A percentile compares a stretch with the other conserved stretches of the same genome.
Evolutionary conservation across 306 rosid species (phyloP).

Genomic region (Cucurbita argyrosperma): DNA sequence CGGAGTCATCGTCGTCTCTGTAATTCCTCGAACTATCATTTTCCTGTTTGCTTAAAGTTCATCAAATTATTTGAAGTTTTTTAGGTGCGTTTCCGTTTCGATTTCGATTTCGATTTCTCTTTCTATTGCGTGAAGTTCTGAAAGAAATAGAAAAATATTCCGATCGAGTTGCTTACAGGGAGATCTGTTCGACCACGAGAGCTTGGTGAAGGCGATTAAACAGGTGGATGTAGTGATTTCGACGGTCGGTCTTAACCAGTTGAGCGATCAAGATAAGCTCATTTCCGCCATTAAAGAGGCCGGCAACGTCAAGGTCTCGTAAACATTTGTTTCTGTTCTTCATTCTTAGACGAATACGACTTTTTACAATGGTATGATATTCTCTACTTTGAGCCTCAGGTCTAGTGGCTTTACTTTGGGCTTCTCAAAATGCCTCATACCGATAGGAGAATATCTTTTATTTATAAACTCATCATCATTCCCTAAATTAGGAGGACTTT

Average conservation of each 20-base stretch:
- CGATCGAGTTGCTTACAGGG: not conserved
- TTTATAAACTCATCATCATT: too few relatives aligned
- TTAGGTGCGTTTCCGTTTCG: not conserved
- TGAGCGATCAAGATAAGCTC: not conserved
- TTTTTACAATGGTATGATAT: too few relatives aligned
- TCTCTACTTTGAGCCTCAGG: too few relatives aligned
- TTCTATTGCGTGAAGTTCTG: not conserved
- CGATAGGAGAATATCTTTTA: too few relatives aligned
- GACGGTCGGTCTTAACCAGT: not conserved
- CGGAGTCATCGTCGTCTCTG: not conserved
- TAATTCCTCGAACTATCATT: not conserved
- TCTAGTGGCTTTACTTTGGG: too few relatives aligned
- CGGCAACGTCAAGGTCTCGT: not conserved
- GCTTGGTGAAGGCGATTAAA: not conserved
- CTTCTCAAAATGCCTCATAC: too few relatives aligned
- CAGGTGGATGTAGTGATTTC: not conserved
- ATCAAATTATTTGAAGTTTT: not conserved
- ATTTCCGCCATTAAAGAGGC: constrained; percentile 1
- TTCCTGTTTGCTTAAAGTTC: not conserved
- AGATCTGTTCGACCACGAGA: not conserved
- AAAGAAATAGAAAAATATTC: not conserved
- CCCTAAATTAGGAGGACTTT: too few relatives aligned
- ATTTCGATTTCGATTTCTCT: not conserved
- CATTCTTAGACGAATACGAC: too few relatives aligned
- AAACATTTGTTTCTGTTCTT: not conserved